Base-by-base conservation (phyloP, 2,329 filamentous ascomycete genomes). In the Colletotrichum truncatum region DNA sequence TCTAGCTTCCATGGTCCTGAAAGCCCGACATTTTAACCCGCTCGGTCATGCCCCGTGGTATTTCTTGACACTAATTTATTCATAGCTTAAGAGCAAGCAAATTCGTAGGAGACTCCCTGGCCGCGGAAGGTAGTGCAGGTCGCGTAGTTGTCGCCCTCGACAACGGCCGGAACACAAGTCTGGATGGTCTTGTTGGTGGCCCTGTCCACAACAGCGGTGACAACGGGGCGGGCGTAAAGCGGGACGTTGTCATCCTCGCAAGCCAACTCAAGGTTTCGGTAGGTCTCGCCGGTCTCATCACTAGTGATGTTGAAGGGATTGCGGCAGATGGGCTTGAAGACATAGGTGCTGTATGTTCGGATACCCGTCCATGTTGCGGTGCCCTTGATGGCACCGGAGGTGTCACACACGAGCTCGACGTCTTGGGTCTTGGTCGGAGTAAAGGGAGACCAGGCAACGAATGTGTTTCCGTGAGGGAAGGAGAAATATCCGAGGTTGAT, bases 121-220 rank as follows among this genome's bases (percentile, higher is more conserved):
- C 12, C 18, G 23, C 12, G 18, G 14, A 4, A 25, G 12, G 28
- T 32, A 16, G 53, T 45, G 39, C 53, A 56, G 18, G 92, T 97
- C 7, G 85, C 73, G 74, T 90, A 96, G 28, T 92, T 91, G 78
- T 97, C 94, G 12, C 94, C 94, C 83, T 97, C 96, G 78, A 97
- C 97, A 10, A 97, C 93, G 82, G 46, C 34, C 1, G 57, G 57
- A 0, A 62, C 57, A 36, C 62, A 65, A 2, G 49, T 62, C 57
- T 65, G 25, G 5, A 65, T 25, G 7, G 57, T 49, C 41, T 30
- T 45, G 28, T 65, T 65, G 2, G 57, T 56, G 8, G 26, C 14
- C 12, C 43, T 45, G 16, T 65, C 62, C 4, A 65, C 49, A 3
- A 65, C 32, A 7, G 62, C 62, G 2, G 62, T 65, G 1, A 56